phyloP scores from a whole-genome alignment of 257 asterid genomes.

The Salvia rosmarinus region DNA sequence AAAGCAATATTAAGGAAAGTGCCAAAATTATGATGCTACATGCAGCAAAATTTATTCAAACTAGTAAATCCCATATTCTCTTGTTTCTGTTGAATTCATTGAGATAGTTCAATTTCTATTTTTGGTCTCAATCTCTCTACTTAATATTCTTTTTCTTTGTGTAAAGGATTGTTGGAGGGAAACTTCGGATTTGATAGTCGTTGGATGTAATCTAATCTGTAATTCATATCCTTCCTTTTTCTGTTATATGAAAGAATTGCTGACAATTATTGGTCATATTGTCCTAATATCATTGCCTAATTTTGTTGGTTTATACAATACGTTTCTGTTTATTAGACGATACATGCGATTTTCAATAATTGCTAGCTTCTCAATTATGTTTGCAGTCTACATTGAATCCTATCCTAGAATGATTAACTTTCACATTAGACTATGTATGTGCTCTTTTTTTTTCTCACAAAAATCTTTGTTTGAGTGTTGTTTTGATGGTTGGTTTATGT shows the following conservation, averaged over 20 bases:
- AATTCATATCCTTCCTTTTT: background rate
- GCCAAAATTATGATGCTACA: background rate
- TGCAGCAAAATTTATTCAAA: background rate
- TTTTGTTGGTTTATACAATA: background rate
- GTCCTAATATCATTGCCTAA: background rate
- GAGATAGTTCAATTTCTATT: background rate
- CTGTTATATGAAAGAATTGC: background rate
- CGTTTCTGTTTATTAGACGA: background rate
- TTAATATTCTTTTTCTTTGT: background rate
- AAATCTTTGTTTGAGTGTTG: background rate
- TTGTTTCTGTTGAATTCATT: background rate
- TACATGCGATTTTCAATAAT: background rate
- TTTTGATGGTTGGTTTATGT: background rate
- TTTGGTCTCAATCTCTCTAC: background rate
- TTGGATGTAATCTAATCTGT: background rate
- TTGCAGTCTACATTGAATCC: background rate
- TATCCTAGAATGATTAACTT: background rate
- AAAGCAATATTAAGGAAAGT: background rate
- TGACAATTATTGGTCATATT: background rate
- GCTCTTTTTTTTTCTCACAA: background rate
- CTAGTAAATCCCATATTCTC: background rate
- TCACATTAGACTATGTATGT: background rate
- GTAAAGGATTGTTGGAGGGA: conserved; percentile 14
- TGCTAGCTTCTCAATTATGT: background rate
- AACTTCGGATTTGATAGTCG: background rate